These are phyloP conservation scores for Scedosporium boydii DNA, from an alignment of 2,329 filamentous ascomycete species.

Conservation along the genomic window DNA sequence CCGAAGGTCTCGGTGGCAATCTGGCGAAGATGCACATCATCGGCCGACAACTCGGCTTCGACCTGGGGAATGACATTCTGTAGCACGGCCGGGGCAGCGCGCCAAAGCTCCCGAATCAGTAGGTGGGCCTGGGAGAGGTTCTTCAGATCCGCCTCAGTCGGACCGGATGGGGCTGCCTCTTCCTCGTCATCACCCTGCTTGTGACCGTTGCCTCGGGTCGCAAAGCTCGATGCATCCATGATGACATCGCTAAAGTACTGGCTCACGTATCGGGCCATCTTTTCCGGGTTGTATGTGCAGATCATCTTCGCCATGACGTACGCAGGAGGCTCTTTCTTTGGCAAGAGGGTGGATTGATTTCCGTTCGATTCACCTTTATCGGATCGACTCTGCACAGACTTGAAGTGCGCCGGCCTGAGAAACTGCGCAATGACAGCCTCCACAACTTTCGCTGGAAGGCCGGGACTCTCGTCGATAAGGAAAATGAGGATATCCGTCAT, in stretches of 20 bases:
- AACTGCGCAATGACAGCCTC: conserved; percentile 96
- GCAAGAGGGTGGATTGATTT: conserved; percentile 72
- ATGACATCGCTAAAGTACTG: conserved; percentile 98
- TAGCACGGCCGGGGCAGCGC: conserved; percentile 77
- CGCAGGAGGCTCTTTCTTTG: conserved; percentile 81
- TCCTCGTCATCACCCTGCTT: conserved; percentile 53
- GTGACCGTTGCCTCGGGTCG: conserved; percentile 44
- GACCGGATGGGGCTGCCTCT: conserved; percentile 48
- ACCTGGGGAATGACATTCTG: conserved; percentile 91
- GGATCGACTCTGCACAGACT: conserved; percentile 16
- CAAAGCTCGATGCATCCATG: conserved; percentile 66
- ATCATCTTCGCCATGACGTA: conserved; percentile 96
- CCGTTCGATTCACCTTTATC: conserved; percentile 50
- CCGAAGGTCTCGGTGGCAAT: conserved; percentile 91
- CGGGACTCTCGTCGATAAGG: conserved; percentile 75
- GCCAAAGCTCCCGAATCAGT: conserved; percentile 86
- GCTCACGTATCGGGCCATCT: conserved; percentile 89
- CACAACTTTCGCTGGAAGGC: conserved; percentile 70
- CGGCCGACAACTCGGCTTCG: conserved; percentile 82
- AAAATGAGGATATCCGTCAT: conserved; percentile 79
- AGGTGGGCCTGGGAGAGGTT: conserved; percentile 85
- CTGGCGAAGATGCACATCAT: conserved; percentile 76
- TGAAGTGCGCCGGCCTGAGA: conserved; percentile 62
- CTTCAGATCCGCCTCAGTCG: conserved; percentile 74
- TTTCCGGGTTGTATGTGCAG: conserved; percentile 80